These are phyloP conservation scores for Gracilaria caudata DNA, from an alignment of 23 red algal genomes.

Conservation along the genomic window DNA sequence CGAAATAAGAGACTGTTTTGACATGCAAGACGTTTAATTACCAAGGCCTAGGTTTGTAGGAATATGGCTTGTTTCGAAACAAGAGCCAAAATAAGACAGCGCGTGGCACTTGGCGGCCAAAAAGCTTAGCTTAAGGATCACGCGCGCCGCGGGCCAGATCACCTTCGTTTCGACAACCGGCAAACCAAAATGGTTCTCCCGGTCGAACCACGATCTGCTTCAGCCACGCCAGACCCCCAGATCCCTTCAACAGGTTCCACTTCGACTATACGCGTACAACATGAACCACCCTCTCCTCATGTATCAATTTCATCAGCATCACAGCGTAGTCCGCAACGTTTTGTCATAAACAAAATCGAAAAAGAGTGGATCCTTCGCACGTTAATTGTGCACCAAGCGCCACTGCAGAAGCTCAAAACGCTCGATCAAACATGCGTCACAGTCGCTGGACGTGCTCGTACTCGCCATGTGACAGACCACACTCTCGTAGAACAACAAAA, in stretches of 20 bases:
- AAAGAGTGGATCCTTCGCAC: not conserved
- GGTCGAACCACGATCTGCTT: no score
- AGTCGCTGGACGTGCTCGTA: not conserved
- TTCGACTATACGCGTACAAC: not conserved
- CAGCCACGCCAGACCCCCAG: no score
- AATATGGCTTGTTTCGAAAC: not conserved
- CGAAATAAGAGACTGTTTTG: not conserved
- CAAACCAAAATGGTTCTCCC: no score
- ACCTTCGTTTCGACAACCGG: no score
- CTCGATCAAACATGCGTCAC: constrained; percentile 33
- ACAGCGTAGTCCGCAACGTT: not conserved
- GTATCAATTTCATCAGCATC: not conserved
- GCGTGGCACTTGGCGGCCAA: not conserved
- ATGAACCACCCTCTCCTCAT: no score
- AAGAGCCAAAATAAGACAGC: not conserved
- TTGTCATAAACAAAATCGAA: constrained; percentile 34
- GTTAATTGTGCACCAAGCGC: not conserved
- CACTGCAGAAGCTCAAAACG: not conserved
- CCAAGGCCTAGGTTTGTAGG: not conserved
- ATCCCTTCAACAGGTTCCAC: not conserved
- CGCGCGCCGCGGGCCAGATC: no score
- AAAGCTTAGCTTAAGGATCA: no score
- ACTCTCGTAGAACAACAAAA: not conserved
- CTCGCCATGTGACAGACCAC: constrained; percentile 25
- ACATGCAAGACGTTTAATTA: not conserved